Percentiles rank a stretch among this genome's conserved stretches.
Conservation (phyloP, 2,329 filamentous ascomycete species). For the Fusarium sp. region DNA sequence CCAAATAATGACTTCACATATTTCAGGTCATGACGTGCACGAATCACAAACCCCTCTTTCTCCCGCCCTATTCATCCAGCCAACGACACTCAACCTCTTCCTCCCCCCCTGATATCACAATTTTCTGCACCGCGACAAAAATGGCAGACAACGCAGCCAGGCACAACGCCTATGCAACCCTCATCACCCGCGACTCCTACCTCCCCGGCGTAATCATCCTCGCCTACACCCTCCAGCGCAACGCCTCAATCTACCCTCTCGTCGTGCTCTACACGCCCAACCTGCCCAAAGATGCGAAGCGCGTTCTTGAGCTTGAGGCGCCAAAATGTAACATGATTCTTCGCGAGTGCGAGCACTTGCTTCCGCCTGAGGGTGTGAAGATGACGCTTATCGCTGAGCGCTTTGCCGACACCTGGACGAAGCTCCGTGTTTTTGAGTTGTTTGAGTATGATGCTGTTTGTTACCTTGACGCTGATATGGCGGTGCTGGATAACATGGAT, state of each 20-base stretch:
- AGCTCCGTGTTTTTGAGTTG: conserved; percentile 31
- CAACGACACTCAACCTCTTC: neutral
- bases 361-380: conserved; percentile 21
- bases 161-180: conserved; percentile 36
- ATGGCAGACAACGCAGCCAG: neutral
- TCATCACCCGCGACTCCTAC: conserved; percentile 37
- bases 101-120: too few species aligned
- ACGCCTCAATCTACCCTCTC: conserved; percentile 20
- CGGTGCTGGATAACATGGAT: conserved; percentile 33
- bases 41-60: neutral
- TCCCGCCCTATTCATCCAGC: neutral
- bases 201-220: conserved; percentile 35
- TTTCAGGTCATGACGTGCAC: conserved; percentile 20
- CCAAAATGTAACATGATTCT: conserved; percentile 26
- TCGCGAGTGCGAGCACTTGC: conserved; percentile 17
- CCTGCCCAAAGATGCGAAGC: neutral
- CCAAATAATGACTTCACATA: conserved; percentile 8
- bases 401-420: conserved; percentile 35
- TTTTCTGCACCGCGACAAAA: neutral
- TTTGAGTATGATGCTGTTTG: conserved; percentile 35
- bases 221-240: conserved; percentile 28
- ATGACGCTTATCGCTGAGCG: conserved; percentile 34
- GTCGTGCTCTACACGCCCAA: conserved; percentile 31
- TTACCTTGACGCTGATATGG: conserved; percentile 37
- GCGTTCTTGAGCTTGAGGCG: conserved; percentile 24